phyloP scores from a whole-genome alignment of 495 filamentous ascomycete species.

The Entonaema liquescens region DNA sequence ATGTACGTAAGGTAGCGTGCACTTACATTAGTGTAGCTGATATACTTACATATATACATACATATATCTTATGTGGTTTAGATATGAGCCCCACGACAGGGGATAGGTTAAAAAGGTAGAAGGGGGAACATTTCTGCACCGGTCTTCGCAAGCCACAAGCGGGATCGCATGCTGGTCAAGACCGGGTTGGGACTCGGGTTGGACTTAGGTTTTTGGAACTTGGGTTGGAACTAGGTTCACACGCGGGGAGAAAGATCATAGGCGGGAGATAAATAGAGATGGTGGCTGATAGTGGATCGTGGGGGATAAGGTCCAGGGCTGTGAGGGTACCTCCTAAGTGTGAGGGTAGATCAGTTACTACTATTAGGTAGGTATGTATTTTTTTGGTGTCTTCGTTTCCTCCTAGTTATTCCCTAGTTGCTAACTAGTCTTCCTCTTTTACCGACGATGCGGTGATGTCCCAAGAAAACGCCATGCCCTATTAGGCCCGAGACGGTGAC shows the following conservation, averaged over 20 bases:
- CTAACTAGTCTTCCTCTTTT: constrained; percentile 12
- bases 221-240: constrained; percentile 1
- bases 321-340: too few species aligned
- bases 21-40: too few species aligned
- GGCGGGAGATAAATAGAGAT: constrained; percentile 33
- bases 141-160: constrained; percentile 31
- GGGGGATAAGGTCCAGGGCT: constrained; percentile 30
- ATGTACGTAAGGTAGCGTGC: too few species aligned
- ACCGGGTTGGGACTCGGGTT: not conserved
- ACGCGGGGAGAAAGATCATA: constrained; percentile 41
- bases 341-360: constrained; percentile 9
- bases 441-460: constrained; percentile 39
- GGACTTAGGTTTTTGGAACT: not conserved
- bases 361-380: too few species aligned
- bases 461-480: constrained; percentile 34
- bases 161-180: constrained; percentile 28
- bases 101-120: constrained; percentile 17
- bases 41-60: too few species aligned
- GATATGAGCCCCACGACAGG: constrained; percentile 5
- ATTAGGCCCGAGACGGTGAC: constrained; percentile 37
- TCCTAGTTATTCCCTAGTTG: not conserved
- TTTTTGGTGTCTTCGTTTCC: not conserved
- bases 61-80: not conserved
- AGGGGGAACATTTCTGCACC: not conserved
- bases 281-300: constrained; percentile 39